Base-by-base conservation (phyloP, 208 protist species). In the Trypanosoma congolense region DNA sequence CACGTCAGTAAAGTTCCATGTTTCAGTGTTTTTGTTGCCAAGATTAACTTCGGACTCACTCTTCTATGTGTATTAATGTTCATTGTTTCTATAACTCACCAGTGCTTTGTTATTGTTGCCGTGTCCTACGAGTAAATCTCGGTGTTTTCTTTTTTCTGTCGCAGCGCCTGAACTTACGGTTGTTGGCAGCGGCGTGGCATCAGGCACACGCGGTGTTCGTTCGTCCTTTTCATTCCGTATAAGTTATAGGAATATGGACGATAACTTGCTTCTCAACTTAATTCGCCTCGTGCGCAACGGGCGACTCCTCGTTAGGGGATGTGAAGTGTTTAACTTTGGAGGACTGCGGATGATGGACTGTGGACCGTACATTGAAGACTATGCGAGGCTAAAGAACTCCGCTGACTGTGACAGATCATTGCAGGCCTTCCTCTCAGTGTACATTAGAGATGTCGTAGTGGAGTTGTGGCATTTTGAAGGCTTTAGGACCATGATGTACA, bases 251-350 rank as follows among this genome's bases (percentile, higher is more conserved):
- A 61, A 30, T 40, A 19, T 68, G 61, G 54, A 61, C 35, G 54
- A 68, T 51, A n/a, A 22, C 41, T 48, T 68, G 4, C 60, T 68
- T 49, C 22, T 55, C n/a, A 61, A 55, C 35, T 56, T 68, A 16
- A 31, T 68, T 55, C 61, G 61, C 3, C 61, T 68, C 43, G 61
- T 68, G 9, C 61, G 61, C 9, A 61, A 61, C 42, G 61, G 61
- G 12, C 56, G 61, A 30, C 35, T 4, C 18, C 38, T 25, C 3
- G 6, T 21, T 16, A 42, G 46, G 14, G 44, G 35, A 14, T 55
- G 6, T 36, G 41, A 55, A 25, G 19, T 8, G 36, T 68, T 68
- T 25, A 50, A 5, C 5, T 68, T 54, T 36, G 61, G 61, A 12
- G 54, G 59, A 40, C n/a, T 68, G 22, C 8, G 40, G 3, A 61